A percentile compares a stretch with the other conserved stretches of the same genome.
Evolutionary conservation across 805 yeast genomes (phyloP).

Genomic region (Myxozyma geophila): DNA sequence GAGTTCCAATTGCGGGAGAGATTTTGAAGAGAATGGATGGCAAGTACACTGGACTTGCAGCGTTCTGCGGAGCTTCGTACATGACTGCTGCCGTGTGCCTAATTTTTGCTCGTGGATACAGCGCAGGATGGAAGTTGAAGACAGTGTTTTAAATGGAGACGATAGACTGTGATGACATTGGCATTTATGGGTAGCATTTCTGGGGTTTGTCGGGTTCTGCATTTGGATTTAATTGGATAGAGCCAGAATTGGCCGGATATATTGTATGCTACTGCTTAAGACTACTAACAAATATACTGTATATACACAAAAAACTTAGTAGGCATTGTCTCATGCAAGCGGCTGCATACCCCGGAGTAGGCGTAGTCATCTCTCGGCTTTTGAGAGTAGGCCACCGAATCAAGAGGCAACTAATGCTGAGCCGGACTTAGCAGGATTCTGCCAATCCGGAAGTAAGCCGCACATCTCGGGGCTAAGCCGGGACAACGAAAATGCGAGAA

Average conservation of each 20-base stretch:
- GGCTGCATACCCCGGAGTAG: too few species aligned
- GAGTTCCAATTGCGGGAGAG: conserved; percentile 48
- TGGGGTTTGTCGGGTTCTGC: neutral
- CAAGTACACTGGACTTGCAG: conserved; percentile 42
- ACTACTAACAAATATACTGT: too few species aligned
- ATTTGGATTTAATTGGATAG: neutral
- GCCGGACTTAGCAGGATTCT: neutral
- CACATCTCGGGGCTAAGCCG: conserved; percentile 6
- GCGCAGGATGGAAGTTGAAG: conserved; percentile 39
- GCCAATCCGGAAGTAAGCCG: conserved; percentile 4
- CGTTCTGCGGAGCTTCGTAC: conserved; percentile 44
- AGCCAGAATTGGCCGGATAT: too few species aligned
- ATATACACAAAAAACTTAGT: too few species aligned
- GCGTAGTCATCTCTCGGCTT: too few species aligned
- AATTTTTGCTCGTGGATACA: conserved; percentile 39
- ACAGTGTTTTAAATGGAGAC: conserved; percentile 2
- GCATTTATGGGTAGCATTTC: neutral
- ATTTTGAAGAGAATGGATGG: conserved; percentile 40
- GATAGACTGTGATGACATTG: neutral
- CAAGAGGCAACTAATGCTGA: neutral
- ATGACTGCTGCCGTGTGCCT: conserved; percentile 40
- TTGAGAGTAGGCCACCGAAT: too few species aligned
- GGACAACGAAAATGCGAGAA: neutral
- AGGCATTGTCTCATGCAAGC: too few species aligned
- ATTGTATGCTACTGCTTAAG: too few species aligned